These are phyloP conservation scores for Bremia lactucae DNA, from an alignment of 352 stramenopile genomes.

Conservation along the genomic window DNA sequence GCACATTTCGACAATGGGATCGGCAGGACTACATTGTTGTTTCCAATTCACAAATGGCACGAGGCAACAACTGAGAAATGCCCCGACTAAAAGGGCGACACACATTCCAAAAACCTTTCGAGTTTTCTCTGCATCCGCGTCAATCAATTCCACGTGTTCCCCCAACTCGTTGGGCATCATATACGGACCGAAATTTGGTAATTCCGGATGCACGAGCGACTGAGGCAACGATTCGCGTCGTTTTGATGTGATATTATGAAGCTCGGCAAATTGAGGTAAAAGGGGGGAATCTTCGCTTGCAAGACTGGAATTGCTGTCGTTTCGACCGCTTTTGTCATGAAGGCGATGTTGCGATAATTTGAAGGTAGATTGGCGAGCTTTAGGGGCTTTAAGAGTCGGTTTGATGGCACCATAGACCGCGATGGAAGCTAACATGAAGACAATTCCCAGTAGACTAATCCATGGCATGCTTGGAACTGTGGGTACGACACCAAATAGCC, in stretches of 20 bases:
- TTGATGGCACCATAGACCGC: constrained; percentile 71
- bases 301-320: constrained; percentile 11
- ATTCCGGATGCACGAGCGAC: constrained; percentile 53
- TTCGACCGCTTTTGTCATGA: constrained; percentile 4
- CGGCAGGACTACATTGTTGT: constrained; percentile 33
- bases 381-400: constrained; percentile 35
- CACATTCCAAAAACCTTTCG: constrained; percentile 51
- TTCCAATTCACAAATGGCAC: constrained; percentile 77
- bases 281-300: constrained; percentile 32
- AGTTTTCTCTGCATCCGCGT: constrained; percentile 39
- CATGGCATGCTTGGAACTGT: constrained; percentile 49
- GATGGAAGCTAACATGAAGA: constrained; percentile 73
- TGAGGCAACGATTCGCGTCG: constrained; percentile 40
- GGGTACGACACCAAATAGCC: constrained; percentile 51
- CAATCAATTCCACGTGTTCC: constrained; percentile 43
- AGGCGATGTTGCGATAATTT: constrained; percentile 2
- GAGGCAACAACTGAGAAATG: constrained; percentile 63
- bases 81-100: constrained; percentile 53
- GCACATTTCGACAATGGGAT: constrained; percentile 45
- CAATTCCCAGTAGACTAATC: constrained; percentile 54
- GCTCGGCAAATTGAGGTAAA: constrained; percentile 20
- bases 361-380: constrained; percentile 7
- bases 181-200: constrained; percentile 77
- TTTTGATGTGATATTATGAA: constrained; percentile 2
- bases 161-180: constrained; percentile 56